Base-by-base conservation (phyloP, 768 basidiomycete genomes). In the Mycena maculata region DNA sequence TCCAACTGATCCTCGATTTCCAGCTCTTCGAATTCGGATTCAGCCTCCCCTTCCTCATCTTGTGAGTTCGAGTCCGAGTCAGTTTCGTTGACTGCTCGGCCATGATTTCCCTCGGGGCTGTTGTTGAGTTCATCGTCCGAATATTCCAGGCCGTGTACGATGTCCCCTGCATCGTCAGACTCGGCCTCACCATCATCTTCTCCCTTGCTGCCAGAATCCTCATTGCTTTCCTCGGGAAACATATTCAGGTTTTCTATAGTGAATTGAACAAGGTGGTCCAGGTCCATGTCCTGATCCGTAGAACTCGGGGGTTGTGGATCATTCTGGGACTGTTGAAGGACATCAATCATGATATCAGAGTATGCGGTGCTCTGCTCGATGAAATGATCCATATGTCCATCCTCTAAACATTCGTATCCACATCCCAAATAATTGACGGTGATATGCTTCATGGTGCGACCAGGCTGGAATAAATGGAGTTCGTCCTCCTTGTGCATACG, bases 401-500 rank as follows among this genome's bases (percentile, higher is more conserved):
- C 63, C 18, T 47, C 54, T 20, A 64, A 31, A 8, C 60, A 52
- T 47, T 65, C 38, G n/a, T 52, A 67, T 1, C 71, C 71, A 7
- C 42, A 30, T 23, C 22, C 58, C 22, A 70, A 65, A 56, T 47
- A 42, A 60, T 65, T 53, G 3, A 31, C 22, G 15, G 59, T 50
- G 2, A 30, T 44, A 39, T 60, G 68, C 10, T 57, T 63, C 36
- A 52, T 36, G 1, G 70, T 48, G 16, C 71, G 62, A 16, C 56
- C 55, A 13, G 67, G 45, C 6, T 62, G 54, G 25, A 57, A 59
- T 38, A 33, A 53, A 45, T 69, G 55, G 9, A 69, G 45, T 22
- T 64, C 67, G 39, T 69, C 67, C 30, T 63, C 67, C 16, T 47
- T 48, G 44, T 63, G 49, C 47, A 62, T 55, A 2, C 60, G 44